These are phyloP conservation scores for Tetracladium marchalianum DNA, from an alignment of 495 filamentous ascomycete species.

Conservation along the genomic window DNA sequence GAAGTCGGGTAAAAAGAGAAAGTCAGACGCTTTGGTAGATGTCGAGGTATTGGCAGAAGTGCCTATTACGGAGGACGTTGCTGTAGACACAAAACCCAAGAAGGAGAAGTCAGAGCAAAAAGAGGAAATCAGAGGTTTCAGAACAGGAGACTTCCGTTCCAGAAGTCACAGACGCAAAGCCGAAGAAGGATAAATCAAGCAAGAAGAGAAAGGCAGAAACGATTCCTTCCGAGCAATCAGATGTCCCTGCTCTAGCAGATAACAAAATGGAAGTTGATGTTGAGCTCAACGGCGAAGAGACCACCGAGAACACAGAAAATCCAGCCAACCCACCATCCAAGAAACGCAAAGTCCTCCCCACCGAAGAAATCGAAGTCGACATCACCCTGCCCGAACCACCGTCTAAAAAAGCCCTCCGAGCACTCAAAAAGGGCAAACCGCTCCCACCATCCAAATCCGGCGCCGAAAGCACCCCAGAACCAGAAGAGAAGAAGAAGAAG, in stretches of 20 bases:
- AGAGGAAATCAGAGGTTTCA: neutral
- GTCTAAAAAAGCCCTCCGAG: constrained; percentile 84
- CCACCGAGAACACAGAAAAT: neutral
- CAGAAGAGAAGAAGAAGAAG: constrained; percentile 27
- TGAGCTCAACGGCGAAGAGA: neutral
- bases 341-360: constrained; percentile 54
- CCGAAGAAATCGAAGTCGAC: constrained; percentile 78
- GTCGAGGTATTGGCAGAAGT: neutral
- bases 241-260: neutral
- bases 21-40: constrained; percentile 1
- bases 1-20: constrained; percentile 2
- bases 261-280: neutral
- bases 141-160: neutral
- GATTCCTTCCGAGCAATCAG: neutral
- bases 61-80: no score
- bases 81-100: neutral
- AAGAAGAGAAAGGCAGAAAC: constrained; percentile 18
- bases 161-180: constrained; percentile 1
- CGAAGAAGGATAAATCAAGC: constrained; percentile 16
- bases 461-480: constrained; percentile 24
- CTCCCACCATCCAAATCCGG: constrained; percentile 26
- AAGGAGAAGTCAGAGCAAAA: constrained; percentile 7
- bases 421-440: constrained; percentile 65
- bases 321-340: constrained; percentile 32
- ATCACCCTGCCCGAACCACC: constrained; percentile 77